Evolutionary conservation across 495 filamentous ascomycete genomes (phyloP), one percentile per base, ranked within the genome.

Genomic region (Bacidia rubella): DNA sequence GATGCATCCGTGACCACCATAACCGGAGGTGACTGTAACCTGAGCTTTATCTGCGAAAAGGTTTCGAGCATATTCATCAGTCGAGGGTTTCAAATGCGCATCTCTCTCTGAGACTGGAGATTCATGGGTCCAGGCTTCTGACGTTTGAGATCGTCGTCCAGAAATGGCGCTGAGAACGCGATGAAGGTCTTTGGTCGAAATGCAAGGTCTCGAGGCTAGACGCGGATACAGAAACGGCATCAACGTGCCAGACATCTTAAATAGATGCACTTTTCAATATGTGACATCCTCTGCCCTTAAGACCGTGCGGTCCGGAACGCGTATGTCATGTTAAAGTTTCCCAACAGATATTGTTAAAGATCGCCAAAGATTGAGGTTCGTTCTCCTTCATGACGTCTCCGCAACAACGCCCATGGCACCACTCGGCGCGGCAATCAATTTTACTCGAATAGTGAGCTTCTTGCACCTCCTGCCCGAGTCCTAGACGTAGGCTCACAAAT

Each of bases 1-100:
- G 47, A 95, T 83, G 62, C 92, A 98, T 47, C 92, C 92, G 58
- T 95, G 76, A 0, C 92, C 92, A 15, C 92, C 92, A 22, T 73
- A 58, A 3, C 92, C 92, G 7, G 90, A 81, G 53, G 83, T 71
- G 22, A 95, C 61, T 4, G 75, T 83, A 7, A 96, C 63, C 29
- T 77, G 75, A 51, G 89, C 89, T 62, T 86, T 83, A 66, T 98
- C 92, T 56, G 85, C 78, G 60, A 98, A 98, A 26, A 82, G 80
- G 3, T 86, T 81, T 24, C 77, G 74, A 35, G 81, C 77, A 67
- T 92, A 97, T 61, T 93, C 85, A 57, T 83, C 83, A 2, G 89
- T 85, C 1, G 77, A 55, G 1, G 90, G 86, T 61, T 92, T 83
- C 32, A 94, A 74, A 56, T 83, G 81, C 10, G 81, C 80, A 23